Evolutionary conservation across 805 yeast genomes (phyloP).

Genomic region (Jamesozyma jinghongensis): DNA sequence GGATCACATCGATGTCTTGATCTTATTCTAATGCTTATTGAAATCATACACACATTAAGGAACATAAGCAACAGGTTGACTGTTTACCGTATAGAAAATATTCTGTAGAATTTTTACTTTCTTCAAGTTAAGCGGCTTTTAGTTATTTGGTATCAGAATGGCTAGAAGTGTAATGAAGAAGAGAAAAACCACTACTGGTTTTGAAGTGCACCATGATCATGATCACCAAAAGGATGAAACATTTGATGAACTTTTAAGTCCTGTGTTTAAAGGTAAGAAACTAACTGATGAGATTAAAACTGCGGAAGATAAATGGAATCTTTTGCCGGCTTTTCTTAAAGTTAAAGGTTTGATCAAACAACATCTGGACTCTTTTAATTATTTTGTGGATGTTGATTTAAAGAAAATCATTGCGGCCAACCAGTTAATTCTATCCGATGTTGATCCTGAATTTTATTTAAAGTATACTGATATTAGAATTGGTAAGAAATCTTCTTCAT

Average conservation of each 20-base stretch:
- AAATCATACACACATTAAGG: too few species aligned
- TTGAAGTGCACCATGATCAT: constrained; percentile 8
- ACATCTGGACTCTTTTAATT: constrained; percentile 96
- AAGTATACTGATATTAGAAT: constrained; percentile 90
- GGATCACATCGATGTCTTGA: too few species aligned
- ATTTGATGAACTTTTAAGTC: constrained; percentile 69
- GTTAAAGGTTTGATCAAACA: constrained; percentile 96
- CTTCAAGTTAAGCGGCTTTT: too few species aligned
- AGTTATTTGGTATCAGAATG: background rate
- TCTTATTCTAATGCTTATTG: too few species aligned
- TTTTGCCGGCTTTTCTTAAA: constrained; percentile 88
- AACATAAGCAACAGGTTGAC: too few species aligned
- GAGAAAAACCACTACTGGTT: constrained; percentile 4
- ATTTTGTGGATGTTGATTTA: constrained; percentile 87
- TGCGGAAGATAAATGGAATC: constrained; percentile 94
- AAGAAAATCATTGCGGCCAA: constrained; percentile 90
- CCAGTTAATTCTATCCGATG: constrained; percentile 81
- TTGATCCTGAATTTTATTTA: constrained; percentile 92
- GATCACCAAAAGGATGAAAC: constrained; percentile 39
- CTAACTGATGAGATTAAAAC: constrained; percentile 83
- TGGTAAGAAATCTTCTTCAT: constrained; percentile 62
- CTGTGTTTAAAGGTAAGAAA: constrained; percentile 76
- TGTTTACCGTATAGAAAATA: too few species aligned
- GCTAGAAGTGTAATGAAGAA: constrained; percentile 6
- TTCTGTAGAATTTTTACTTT: background rate